Evolutionary conservation across 176 grass and related monocot species (phyloP).

Genomic region (Sorghum bicolor): DNA sequence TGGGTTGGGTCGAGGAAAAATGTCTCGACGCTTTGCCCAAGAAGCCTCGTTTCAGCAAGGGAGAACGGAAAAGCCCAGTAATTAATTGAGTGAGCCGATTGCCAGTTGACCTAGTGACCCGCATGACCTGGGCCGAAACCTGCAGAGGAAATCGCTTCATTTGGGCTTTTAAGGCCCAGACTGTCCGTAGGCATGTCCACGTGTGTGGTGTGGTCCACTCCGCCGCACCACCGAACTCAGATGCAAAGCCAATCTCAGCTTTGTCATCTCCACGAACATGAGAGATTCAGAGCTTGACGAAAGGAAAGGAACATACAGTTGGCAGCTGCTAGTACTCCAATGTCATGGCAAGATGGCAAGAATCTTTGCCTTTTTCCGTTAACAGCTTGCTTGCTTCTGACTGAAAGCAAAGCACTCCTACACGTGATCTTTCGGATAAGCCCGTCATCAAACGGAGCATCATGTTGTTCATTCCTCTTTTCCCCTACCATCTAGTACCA

Average conservation of each 20-base stretch:
- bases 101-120: no score
- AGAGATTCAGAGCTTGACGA: not conserved
- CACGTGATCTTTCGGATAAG: not conserved
- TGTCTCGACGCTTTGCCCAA: not conserved
- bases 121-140: not conserved
- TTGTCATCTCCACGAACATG: not conserved
- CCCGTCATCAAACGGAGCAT: not conserved
- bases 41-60: not conserved
- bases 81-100: no score
- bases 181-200: not conserved
- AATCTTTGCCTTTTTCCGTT: slow-evolving; percentile 17
- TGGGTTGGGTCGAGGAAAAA: no score
- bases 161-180: not conserved
- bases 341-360: not conserved
- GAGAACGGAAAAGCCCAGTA: not conserved
- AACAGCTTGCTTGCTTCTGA: not conserved
- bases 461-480: not conserved
- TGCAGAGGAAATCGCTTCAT: not conserved
- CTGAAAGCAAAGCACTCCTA: not conserved
- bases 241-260: not conserved
- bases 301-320: not conserved
- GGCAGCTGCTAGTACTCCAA: not conserved
- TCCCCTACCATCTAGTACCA: no score
- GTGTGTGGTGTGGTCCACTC: not conserved
- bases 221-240: not conserved